phyloP scores from a whole-genome alignment of 2,329 filamentous ascomycete genomes.

The Alternaria triticimaculans region DNA sequence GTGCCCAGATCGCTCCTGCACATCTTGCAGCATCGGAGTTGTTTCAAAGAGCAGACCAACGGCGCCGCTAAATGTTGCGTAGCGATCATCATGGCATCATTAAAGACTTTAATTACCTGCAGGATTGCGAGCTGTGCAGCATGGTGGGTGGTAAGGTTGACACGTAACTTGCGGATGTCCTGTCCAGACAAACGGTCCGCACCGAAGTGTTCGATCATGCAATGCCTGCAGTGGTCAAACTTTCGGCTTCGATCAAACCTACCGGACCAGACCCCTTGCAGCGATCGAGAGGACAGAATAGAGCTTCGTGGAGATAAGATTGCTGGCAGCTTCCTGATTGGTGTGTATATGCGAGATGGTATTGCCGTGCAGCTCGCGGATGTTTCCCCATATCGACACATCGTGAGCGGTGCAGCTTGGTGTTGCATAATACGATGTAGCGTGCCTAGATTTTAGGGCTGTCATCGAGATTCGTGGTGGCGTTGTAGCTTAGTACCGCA shows the following conservation, averaged over 20 bases:
- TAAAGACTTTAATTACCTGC: background rate
- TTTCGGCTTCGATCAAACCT: background rate
- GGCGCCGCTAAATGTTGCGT: background rate
- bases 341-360: background rate
- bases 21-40: background rate
- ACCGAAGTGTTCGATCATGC: slow-evolving; percentile 1
- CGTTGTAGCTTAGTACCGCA: background rate
- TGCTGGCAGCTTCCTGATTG: background rate
- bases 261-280: background rate
- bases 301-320: background rate
- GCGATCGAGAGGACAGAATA: background rate
- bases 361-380: background rate
- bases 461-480: background rate
- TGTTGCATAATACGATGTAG: background rate
- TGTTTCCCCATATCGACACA: background rate
- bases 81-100: slow-evolving; percentile 2
- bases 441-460: background rate
- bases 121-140: background rate
- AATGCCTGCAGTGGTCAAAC: background rate
- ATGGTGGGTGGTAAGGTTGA: background rate
- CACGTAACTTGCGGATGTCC: background rate
- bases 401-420: background rate
- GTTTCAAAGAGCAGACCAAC: background rate
- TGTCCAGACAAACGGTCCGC: slow-evolving; percentile 1
- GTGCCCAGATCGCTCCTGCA: background rate